phyloP scores from a whole-genome alignment of 2,329 filamentous ascomycete genomes.

The Cladophialophora bantiana region DNA sequence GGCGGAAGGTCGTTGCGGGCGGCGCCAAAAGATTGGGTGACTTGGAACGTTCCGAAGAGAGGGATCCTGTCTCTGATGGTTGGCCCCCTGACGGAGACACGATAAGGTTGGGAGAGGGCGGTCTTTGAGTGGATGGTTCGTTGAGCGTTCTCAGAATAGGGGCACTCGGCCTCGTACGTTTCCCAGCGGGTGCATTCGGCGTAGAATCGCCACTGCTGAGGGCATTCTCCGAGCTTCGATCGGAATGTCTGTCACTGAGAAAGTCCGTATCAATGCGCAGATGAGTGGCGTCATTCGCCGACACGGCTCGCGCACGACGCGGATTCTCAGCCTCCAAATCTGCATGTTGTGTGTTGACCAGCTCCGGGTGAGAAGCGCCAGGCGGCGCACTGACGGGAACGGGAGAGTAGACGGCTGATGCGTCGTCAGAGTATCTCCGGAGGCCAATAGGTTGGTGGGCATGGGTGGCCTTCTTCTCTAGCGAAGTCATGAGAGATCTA shows the following conservation, averaged over 20 bases:
- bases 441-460: constrained; percentile 72
- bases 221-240: constrained; percentile 22
- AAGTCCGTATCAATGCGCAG: constrained; percentile 54
- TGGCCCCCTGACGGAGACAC: constrained; percentile 49
- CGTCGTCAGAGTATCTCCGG: constrained; percentile 73
- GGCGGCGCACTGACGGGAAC: constrained; percentile 46
- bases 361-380: constrained; percentile 39
- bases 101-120: constrained; percentile 47
- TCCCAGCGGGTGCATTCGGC: not conserved
- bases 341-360: constrained; percentile 35
- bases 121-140: constrained; percentile 38
- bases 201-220: constrained; percentile 27
- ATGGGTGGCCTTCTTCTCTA: constrained; percentile 80
- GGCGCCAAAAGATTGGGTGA: constrained; percentile 37
- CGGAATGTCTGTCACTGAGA: constrained; percentile 36
- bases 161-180: constrained; percentile 29
- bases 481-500: constrained; percentile 82
- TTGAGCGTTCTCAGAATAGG: constrained; percentile 31
- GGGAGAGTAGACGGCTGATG: constrained; percentile 51
- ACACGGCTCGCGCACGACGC: constrained; percentile 61
- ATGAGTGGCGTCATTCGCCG: constrained; percentile 63
- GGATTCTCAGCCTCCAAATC: constrained; percentile 18
- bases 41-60: constrained; percentile 31
- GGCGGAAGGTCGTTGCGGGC: constrained; percentile 32
- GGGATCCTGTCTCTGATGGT: constrained; percentile 43